A percentile compares a stretch with the other conserved stretches of the same genome.
phyloP scores from a whole-genome alignment of 2,329 filamentous ascomycete species.

The Colletotrichum sansevieriae region DNA sequence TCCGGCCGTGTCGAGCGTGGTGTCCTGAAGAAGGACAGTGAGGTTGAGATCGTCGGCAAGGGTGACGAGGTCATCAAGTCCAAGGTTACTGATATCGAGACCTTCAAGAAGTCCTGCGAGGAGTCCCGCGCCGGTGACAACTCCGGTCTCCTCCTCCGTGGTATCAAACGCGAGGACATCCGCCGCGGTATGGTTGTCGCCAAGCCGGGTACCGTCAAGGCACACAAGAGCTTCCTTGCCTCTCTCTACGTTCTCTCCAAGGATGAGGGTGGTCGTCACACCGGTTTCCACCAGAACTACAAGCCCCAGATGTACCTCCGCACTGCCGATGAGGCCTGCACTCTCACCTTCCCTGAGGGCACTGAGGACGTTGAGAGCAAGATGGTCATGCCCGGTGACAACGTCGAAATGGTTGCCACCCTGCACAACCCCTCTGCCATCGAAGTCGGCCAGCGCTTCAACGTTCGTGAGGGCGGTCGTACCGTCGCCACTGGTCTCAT shows the following conservation, averaged over 20 bases:
- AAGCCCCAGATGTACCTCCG: conserved; percentile 96
- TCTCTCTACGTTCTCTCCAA: conserved; percentile 98
- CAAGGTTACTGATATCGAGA: conserved; percentile 99
- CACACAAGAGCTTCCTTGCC: conserved; percentile 90
- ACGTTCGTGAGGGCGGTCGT: conserved; percentile 95
- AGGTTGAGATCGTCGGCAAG: conserved; percentile 96
- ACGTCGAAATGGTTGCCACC: conserved; percentile 95
- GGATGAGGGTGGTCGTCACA: conserved; percentile 98
- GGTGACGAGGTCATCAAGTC: conserved; percentile 88
- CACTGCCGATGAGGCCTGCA: conserved; percentile 85
- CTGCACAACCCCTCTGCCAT: conserved; percentile 88
- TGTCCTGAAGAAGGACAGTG: conserved; percentile 90
- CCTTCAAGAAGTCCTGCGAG: conserved; percentile 99
- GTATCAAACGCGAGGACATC: conserved; percentile 95
- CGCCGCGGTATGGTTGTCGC: conserved; percentile 94
- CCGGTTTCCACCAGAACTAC: conserved; percentile 96
- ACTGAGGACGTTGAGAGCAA: conserved; percentile 78
- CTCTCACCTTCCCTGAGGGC: conserved; percentile 88
- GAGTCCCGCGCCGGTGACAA: conserved; percentile 97
- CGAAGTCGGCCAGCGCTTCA: conserved; percentile 95
- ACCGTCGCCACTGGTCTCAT: conserved; percentile 88
- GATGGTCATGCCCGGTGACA: conserved; percentile 98
- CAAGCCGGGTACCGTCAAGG: conserved; percentile 85
- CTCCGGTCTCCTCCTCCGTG: conserved; percentile 95
- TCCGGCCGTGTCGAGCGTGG: conserved; percentile 98